A percentile compares a stretch with the other conserved stretches of the same genome.
phyloP scores from a whole-genome alignment of 306 rosid genomes.

The Malus sieversii region DNA sequence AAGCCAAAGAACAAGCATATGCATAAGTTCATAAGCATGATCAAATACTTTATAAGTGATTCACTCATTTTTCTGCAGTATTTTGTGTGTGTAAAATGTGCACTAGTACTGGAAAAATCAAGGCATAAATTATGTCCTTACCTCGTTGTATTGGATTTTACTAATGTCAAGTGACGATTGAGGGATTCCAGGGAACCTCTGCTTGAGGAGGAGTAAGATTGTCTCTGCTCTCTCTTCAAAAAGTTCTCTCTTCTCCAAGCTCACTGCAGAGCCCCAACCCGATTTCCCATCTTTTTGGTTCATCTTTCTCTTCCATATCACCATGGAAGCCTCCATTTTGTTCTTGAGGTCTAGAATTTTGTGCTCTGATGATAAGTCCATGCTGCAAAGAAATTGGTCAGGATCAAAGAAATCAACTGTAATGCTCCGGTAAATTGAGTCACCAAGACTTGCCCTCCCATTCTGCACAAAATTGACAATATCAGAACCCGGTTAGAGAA shows the following conservation, averaged over 20 bases:
- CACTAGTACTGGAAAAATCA: neutral
- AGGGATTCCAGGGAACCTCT: constrained; percentile 85
- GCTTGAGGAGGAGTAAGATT: constrained; percentile 74
- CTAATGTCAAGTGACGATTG: constrained; percentile 92
- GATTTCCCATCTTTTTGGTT: constrained; percentile 89
- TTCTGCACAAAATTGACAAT: constrained; percentile 35
- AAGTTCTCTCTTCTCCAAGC: constrained; percentile 86
- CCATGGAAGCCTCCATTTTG: constrained; percentile 89
- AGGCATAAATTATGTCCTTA: constrained; percentile 11
- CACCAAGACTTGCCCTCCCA: constrained; percentile 96
- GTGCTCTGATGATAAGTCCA: constrained; percentile 91
- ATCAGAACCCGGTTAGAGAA: neutral
- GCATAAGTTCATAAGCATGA: neutral
- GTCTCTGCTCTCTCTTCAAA: constrained; percentile 98
- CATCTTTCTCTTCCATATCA: constrained; percentile 96
- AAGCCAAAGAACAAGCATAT: neutral
- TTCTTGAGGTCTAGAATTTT: constrained; percentile 86
- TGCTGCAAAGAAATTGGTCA: constrained; percentile 61
- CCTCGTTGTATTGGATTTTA: constrained; percentile 84
- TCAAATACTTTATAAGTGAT: neutral
- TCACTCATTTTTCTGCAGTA: neutral
- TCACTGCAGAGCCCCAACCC: constrained; percentile 91
- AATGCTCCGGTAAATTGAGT: constrained; percentile 62
- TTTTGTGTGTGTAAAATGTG: no score
- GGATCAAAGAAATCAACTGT: constrained; percentile 91